Evolutionary conservation across 257 asterid species (phyloP), one percentile per base, ranked within the genome.

Genomic region (Gardenia jasminoides): DNA sequence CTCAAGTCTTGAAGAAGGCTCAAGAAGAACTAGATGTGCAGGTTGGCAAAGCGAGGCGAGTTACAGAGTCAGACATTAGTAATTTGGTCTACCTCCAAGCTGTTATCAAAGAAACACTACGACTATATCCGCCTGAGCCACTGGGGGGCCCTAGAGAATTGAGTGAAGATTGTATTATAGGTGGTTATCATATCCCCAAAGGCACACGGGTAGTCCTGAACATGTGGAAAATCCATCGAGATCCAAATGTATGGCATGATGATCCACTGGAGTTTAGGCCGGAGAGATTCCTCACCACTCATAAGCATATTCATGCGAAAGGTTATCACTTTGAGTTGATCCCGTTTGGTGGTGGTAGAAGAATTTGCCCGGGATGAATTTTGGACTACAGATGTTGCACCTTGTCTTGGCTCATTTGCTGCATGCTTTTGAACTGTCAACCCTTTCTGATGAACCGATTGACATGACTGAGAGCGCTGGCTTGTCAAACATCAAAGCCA

Each of bases 331-430:
- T 85, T 75, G 92, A 88, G 70, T 76, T 87, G 79, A 77, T 91
- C 2, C 91, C 96, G 6, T 91, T 91, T 79, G 88, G 94, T 3
- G 86, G 82, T 0, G 94, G 94, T 7, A 81, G 90, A 56, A 88
- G 92, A 79, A 70, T 78, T 48, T 88, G 93, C 43, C 92, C 0
- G 89, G 85, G 0, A 41, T 80, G 33, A 31, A 70, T 1, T 66
- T 88, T 17, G 87, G 83, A 47, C 79, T 85, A 7, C 86, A 80
- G 15, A 56, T 78, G 56, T 11, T 79, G 2, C 80, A 81, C 36
- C 73, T 88, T 39, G 82, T 76, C 31, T 82, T 90, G 39, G 92
- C 88, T 0, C 82, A 83, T 61, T 5, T 88, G 16, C 31, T 88
- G n/a, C 92, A 88, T 39, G 83, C 82, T 0, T 88, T 90, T 19